A percentile compares a stretch with the other conserved stretches of the same genome.
These are phyloP conservation scores for Cutaneotrichosporon cavernicola DNA, from an alignment of 1,284 basidiomycete genomes.

Conservation along the genomic window DNA sequence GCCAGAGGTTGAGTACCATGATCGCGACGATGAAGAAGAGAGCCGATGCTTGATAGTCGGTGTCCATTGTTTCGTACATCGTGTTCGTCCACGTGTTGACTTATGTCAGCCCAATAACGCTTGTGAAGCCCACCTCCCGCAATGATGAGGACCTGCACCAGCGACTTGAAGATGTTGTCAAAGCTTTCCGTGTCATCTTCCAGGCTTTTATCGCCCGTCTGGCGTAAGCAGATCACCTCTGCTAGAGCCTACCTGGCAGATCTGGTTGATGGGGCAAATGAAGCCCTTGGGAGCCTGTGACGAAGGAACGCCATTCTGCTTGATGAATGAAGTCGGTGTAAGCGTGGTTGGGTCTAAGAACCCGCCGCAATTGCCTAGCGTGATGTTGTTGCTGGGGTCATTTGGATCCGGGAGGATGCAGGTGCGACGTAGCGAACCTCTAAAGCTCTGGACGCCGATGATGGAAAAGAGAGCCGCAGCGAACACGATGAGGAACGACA, in stretches of 20 bases:
- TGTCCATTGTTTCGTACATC: conserved; percentile 90
- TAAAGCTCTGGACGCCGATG: conserved; percentile 86
- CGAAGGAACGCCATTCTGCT: conserved; percentile 41
- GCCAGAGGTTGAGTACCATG: conserved; percentile 86
- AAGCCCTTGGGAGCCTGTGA: conserved; percentile 67
- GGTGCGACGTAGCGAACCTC: conserved; percentile 70
- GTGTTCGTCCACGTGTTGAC: conserved; percentile 58
- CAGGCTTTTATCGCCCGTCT: conserved; percentile 60
- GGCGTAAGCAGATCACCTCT: neutral
- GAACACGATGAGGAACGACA: conserved; percentile 87
- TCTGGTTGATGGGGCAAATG: conserved; percentile 76
- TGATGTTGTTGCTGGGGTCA: conserved; percentile 37
- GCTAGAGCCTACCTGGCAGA: conserved; percentile 64
- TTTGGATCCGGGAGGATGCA: conserved; percentile 54
- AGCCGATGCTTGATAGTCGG: conserved; percentile 84
- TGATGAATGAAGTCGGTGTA: conserved; percentile 33
- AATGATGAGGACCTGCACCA: conserved; percentile 81
- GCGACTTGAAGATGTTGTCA: conserved; percentile 81
- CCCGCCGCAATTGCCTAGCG: conserved; percentile 66
- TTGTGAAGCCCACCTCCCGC: conserved; percentile 65
- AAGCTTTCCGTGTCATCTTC: conserved; percentile 72
- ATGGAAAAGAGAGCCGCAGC: conserved; percentile 87
- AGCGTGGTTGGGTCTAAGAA: conserved; percentile 64
- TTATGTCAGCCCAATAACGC: conserved; percentile 11
- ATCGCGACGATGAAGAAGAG: conserved; percentile 85